Evolutionary conservation across 345 rosid species (phyloP).

Genomic region (Fremontodendron californicum): DNA sequence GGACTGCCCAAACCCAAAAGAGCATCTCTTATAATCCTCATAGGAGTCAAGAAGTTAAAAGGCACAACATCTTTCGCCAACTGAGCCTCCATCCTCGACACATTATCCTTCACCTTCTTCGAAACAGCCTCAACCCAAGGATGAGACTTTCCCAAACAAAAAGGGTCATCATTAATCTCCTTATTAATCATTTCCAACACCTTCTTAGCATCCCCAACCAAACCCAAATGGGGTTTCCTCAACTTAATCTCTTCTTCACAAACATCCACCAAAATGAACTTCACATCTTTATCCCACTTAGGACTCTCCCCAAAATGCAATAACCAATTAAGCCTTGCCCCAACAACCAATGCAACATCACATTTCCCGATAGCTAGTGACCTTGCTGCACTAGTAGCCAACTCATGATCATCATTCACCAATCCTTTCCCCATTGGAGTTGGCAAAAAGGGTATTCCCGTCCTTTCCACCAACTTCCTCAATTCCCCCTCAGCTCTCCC

Average conservation of each 20-base stretch:
- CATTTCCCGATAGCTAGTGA: constrained; percentile 93
- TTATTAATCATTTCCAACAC: constrained; percentile 63
- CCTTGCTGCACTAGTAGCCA: constrained; percentile 89
- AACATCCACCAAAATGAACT: constrained; percentile 74
- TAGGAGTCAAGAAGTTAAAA: constrained; percentile 81
- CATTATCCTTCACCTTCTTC: constrained; percentile 64
- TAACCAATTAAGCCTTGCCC: constrained; percentile 96
- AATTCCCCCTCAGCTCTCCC: constrained; percentile 72
- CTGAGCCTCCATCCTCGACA: constrained; percentile 74
- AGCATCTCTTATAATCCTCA: constrained; percentile 93
- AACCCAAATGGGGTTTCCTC: constrained; percentile 72
- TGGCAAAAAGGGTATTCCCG: constrained; percentile 88
- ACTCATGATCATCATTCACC: constrained; percentile 79
- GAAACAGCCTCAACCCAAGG: constrained; percentile 83
- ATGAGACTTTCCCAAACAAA: constrained; percentile 71
- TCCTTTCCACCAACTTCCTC: constrained; percentile 62
- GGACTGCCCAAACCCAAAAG: constrained; percentile 67
- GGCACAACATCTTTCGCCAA: constrained; percentile 90
- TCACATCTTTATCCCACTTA: constrained; percentile 84
- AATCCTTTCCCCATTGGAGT: constrained; percentile 99
- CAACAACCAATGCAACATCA: constrained; percentile 85
- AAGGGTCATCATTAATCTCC: constrained; percentile 87
- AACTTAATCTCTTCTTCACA: constrained; percentile 71
- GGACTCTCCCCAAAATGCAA: constrained; percentile 95
- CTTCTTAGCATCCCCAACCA: constrained; percentile 75